A percentile compares a stretch with the other conserved stretches of the same genome.
Evolutionary conservation across 768 basidiomycete species (phyloP).

Genomic region (Cystofilobasidium bisporidii): DNA sequence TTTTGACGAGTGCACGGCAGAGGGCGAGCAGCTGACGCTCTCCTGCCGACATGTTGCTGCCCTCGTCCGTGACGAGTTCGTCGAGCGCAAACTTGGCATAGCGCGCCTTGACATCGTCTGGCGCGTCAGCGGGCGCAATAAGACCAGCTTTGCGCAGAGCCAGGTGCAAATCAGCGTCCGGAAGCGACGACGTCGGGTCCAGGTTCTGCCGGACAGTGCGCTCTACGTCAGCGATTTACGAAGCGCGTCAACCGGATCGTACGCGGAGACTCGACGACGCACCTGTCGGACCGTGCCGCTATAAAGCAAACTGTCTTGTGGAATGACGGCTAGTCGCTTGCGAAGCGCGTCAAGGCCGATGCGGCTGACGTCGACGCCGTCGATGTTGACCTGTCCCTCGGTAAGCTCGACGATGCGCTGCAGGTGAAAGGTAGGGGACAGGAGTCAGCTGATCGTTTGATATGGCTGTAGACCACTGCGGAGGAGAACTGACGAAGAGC

Average conservation of each 20-base stretch:
- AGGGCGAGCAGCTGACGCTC: conserved; percentile 55
- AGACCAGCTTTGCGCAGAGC: conserved; percentile 55
- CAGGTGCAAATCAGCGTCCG: conserved; percentile 58
- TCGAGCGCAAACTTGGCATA: conserved; percentile 57
- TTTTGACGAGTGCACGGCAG: conserved; percentile 54
- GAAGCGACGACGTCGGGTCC: conserved; percentile 47
- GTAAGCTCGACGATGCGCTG: conserved; percentile 51
- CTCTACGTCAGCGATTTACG: too few relatives aligned
- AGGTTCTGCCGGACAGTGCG: conserved; percentile 31
- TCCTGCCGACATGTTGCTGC: conserved; percentile 51
- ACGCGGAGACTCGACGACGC: background rate
- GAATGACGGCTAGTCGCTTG: conserved; percentile 54
- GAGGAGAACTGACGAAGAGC: conserved; percentile 41
- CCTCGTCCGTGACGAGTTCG: conserved; percentile 55
- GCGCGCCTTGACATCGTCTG: conserved; percentile 47
- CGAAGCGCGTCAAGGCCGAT: conserved; percentile 53
- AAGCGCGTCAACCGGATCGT: background rate
- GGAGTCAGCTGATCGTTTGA: too few relatives aligned
- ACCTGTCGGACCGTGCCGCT: conserved; percentile 33
- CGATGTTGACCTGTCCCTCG: conserved; percentile 52
- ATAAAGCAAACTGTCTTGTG: conserved; percentile 54
- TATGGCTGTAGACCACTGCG: too few relatives aligned
- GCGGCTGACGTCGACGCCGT: conserved; percentile 48
- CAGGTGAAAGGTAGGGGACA: too few relatives aligned
- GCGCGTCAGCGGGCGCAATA: conserved; percentile 43